These are phyloP conservation scores for Plasmodium fragile DNA, from an alignment of 169 alveolate species.

Conservation along the genomic window DNA sequence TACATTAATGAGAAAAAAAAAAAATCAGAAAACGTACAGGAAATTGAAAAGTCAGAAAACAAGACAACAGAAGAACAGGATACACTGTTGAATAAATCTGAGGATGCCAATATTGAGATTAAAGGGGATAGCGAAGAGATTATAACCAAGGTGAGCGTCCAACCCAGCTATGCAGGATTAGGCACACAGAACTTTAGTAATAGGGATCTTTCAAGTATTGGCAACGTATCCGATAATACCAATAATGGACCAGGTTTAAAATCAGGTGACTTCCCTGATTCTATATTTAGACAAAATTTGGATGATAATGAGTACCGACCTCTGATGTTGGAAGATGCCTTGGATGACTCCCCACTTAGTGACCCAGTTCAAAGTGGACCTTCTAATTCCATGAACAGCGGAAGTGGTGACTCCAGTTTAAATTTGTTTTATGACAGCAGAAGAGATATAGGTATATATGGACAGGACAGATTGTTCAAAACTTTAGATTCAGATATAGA, in stretches of 20 bases:
- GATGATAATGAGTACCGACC: not conserved
- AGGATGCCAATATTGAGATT: not conserved
- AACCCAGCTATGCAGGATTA: not conserved
- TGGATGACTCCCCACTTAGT: not conserved
- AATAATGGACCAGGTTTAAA: not conserved
- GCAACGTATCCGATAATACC: not conserved
- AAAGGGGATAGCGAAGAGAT: not conserved
- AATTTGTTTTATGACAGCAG: too few relatives aligned
- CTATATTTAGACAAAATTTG: not conserved
- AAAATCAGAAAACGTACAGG: not conserved
- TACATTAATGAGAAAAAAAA: constrained; percentile 26
- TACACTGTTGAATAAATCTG: not conserved
- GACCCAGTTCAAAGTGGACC: too few relatives aligned
- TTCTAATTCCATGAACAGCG: too few relatives aligned
- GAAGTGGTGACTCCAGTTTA: not conserved
- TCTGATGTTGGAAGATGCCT: not conserved
- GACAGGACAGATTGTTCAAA: not conserved
- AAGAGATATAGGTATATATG: not conserved
- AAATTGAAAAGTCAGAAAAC: not conserved
- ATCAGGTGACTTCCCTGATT: not conserved
- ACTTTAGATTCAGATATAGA: not conserved
- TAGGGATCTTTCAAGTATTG: not conserved
- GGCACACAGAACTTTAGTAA: not conserved
- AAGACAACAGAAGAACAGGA: not conserved
- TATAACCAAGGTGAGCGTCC: too few relatives aligned